phyloP scores from a whole-genome alignment of 2,329 filamentous ascomycete species.

The Zopfia rhizophila region DNA sequence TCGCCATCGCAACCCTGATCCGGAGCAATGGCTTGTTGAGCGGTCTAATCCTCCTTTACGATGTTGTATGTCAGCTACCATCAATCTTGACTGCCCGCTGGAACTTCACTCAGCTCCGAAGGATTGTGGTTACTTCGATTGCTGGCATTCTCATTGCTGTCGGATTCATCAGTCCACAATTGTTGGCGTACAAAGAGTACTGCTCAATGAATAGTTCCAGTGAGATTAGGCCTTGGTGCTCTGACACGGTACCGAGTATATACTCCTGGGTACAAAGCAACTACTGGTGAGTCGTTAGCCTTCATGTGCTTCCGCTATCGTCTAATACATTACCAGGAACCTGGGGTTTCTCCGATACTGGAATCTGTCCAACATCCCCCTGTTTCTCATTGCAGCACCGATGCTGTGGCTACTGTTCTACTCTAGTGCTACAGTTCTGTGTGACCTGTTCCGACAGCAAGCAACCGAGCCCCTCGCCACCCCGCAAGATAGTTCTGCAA shows the following conservation, averaged over 20 bases:
- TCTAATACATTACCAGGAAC: constrained; percentile 69
- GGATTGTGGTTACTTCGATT: constrained; percentile 68
- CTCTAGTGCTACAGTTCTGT: constrained; percentile 62
- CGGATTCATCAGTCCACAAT: constrained; percentile 78
- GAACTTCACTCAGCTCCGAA: constrained; percentile 57
- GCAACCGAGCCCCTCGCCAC: constrained; percentile 18
- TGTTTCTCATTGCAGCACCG: constrained; percentile 86
- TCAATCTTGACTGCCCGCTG: constrained; percentile 41
- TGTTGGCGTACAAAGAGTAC: constrained; percentile 77
- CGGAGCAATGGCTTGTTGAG: constrained; percentile 89
- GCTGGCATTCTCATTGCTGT: constrained; percentile 74
- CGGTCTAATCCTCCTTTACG: constrained; percentile 76
- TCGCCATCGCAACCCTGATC: constrained; percentile 77
- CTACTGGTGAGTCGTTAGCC: constrained; percentile 93
- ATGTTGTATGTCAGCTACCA: constrained; percentile 52
- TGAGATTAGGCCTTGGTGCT: constrained; percentile 76
- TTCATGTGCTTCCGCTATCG: background rate
- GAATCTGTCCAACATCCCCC: constrained; percentile 84
- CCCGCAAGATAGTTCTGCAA: constrained; percentile 20
- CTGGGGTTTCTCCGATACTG: constrained; percentile 90
- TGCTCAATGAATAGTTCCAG: constrained; percentile 35
- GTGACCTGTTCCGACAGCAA: constrained; percentile 53
- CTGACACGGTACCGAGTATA: constrained; percentile 78
- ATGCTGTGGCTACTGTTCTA: constrained; percentile 74
- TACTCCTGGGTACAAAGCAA: constrained; percentile 88